These are phyloP conservation scores for Phytopythium litorale DNA, from an alignment of 352 stramenopile species.

Conservation along the genomic window DNA sequence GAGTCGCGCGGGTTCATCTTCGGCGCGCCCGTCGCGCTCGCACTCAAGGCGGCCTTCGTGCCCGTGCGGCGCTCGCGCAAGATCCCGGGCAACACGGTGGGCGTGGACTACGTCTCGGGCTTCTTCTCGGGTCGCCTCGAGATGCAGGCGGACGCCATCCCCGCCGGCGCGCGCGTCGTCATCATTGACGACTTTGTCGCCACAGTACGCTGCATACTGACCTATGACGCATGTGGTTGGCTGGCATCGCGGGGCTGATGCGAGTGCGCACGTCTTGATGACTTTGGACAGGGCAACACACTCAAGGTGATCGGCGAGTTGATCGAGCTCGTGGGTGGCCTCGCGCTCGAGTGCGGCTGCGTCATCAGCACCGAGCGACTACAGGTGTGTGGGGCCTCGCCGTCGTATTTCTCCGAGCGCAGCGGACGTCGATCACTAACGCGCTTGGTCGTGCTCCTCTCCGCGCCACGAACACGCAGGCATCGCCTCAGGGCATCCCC, in stretches of 20 bases:
- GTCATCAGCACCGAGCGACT: slow-evolving; percentile 60
- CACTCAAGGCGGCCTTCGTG: slow-evolving; percentile 62
- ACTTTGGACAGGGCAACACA: slow-evolving; percentile 56
- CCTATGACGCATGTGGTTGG: too few relatives aligned
- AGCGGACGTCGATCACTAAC: neutral
- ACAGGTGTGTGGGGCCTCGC: slow-evolving; percentile 22
- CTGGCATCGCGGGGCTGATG: slow-evolving; percentile 7
- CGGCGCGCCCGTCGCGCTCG: slow-evolving; percentile 64
- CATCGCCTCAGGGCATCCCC: slow-evolving; percentile 21
- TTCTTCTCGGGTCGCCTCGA: slow-evolving; percentile 75
- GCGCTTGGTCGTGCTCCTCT: neutral
- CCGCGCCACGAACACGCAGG: slow-evolving; percentile 3
- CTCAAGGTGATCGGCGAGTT: slow-evolving; percentile 78
- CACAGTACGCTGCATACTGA: slow-evolving; percentile 41
- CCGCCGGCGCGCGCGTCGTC: slow-evolving; percentile 57
- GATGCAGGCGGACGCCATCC: slow-evolving; percentile 80
- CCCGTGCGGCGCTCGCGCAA: slow-evolving; percentile 60
- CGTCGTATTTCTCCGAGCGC: too few relatives aligned
- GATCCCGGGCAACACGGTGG: slow-evolving; percentile 63
- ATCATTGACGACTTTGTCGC: slow-evolving; percentile 81
- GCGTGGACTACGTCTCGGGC: slow-evolving; percentile 77
- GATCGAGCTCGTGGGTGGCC: slow-evolving; percentile 57
- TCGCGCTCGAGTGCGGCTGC: slow-evolving; percentile 79
- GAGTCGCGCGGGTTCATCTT: slow-evolving; percentile 84
- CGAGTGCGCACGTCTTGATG: neutral